Base-by-base conservation (phyloP, 139 green algal genomes). In the Pseudopediastrum boryanum region DNA sequence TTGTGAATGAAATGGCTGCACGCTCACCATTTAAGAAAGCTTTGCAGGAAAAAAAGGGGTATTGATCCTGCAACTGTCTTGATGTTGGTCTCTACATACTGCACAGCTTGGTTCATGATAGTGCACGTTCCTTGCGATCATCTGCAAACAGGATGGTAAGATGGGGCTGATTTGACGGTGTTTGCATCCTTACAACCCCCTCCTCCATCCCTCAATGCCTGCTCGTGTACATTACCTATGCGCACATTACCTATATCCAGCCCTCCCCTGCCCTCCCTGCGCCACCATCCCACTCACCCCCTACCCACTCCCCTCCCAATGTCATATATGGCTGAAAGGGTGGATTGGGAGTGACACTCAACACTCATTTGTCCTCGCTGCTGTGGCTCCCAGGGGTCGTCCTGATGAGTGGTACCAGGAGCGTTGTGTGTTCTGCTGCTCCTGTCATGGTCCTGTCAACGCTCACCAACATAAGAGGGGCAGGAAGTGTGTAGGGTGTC, bases 351-450 rank as follows among this genome's bases (percentile, higher is more conserved):
- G n/a, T n/a, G n/a, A n/a, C n/a, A n/a, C n/a, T n/a, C n/a, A n/a
- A n/a, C n/a, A n/a, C n/a, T n/a, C 23, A 10, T 2, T 12, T 36
- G 0, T 35, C 59, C 7, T 67, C 3, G 6, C 21, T 2, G 0
- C 38, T 72, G 64, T 16, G 63, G 31, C 9, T 42, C 46, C 27
- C 54, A 78, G 71, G 71, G 71, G 71, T 58, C 71, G 59, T 25
- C 35, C 3, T 2, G 71, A 78, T 21, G 52, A 68, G 33, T 78
- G 73, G 73, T 80, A 80, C 43, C 58, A 80, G 31, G 62, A 81
- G 44, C 61, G 74, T 36, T 81, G 74, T 48, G 46, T 73, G 4
- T 73, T 81, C 31, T 81, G 74, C 41, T 33, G 41, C 25, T 12
- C 31, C 23, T 81, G 74, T 43, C 61, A 72, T 33, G 31, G 16